These are phyloP conservation scores for Termitomyces sp. DNA, from an alignment of 768 basidiomycete genomes.

Conservation along the genomic window DNA sequence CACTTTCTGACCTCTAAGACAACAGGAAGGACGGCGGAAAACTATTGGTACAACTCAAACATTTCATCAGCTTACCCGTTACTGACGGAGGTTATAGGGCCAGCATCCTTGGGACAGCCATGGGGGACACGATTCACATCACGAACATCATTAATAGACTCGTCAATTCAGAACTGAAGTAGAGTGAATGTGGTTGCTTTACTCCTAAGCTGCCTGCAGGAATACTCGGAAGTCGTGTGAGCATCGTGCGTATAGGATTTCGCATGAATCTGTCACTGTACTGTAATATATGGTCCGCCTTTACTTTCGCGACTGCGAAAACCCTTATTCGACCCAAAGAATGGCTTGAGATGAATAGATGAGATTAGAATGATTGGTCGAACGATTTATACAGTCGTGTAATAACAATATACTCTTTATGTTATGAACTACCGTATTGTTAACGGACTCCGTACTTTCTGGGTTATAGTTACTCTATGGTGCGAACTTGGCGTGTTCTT, in stretches of 20 bases:
- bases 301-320: neutral
- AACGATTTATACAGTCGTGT: neutral
- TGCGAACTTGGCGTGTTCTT: conserved; percentile 62
- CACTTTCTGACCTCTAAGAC: neutral
- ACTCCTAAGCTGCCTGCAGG: neutral
- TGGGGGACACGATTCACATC: conserved; percentile 27
- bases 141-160: conserved; percentile 36
- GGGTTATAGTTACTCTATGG: conserved; percentile 68
- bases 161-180: neutral
- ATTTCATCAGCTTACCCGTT: neutral
- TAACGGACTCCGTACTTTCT: conserved; percentile 47
- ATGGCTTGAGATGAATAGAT: neutral
- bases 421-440: conserved; percentile 9
- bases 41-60: conserved; percentile 50
- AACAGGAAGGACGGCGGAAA: conserved; percentile 74
- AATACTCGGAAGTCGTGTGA: neutral
- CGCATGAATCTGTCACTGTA: too few species aligned
- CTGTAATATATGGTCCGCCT: neutral
- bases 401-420: neutral
- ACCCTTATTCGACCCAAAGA: neutral
- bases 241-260: neutral
- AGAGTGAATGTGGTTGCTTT: neutral
- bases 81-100: conserved; percentile 33
- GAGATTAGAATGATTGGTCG: neutral
- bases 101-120: conserved; percentile 44